Evolutionary conservation across 257 asterid species (phyloP).

Genomic region (Eustoma russellianum): DNA sequence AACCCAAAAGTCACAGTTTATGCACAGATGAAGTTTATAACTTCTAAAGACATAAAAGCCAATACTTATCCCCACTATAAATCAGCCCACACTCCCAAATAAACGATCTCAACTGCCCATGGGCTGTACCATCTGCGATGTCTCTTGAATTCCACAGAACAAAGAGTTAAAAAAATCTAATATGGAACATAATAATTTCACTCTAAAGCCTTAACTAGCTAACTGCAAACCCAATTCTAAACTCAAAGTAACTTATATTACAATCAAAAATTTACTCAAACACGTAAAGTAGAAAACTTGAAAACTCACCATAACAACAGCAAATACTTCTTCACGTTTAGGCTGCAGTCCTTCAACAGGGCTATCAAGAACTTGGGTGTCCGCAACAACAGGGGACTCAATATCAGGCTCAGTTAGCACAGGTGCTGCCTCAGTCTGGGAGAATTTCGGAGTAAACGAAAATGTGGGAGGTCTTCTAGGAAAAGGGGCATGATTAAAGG

Average conservation of each 20-base stretch:
- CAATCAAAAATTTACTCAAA: not conserved
- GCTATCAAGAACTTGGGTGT: not conserved
- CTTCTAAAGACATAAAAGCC: not conserved
- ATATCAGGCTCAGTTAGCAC: constrained; percentile 5
- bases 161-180: not conserved
- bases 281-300: not conserved
- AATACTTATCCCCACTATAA: too few species aligned
- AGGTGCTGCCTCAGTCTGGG: constrained; percentile 22
- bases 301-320: constrained; percentile 72
- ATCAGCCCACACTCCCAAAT: too few species aligned
- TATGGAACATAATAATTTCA: not conserved
- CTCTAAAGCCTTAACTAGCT: not conserved
- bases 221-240: too few species aligned
- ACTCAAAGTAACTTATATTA: not conserved
- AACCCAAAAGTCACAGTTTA: not conserved
- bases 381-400: not conserved
- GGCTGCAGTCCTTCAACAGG: constrained; percentile 14
- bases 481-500: constrained; percentile 37
- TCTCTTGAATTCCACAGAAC: not conserved
- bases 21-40: not conserved
- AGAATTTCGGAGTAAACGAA: constrained; percentile 38
- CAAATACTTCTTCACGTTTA: constrained; percentile 82
- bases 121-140: not conserved
- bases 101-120: not conserved
- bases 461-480: constrained; percentile 24